phyloP scores from a whole-genome alignment of 257 asterid species.

The Linaria vulgaris region DNA sequence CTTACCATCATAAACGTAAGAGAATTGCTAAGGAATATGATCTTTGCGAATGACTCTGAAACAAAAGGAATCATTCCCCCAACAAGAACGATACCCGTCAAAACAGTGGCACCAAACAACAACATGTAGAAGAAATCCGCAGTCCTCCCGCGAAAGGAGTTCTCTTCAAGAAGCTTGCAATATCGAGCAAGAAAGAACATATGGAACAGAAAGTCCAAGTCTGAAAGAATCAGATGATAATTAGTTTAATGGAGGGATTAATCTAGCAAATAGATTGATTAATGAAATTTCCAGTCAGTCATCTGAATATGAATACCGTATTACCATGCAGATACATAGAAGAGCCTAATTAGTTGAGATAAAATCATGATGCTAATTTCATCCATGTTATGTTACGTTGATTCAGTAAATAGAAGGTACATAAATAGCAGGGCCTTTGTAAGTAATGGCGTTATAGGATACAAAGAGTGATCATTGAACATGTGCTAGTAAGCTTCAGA shows the following conservation, averaged over 20 bases:
- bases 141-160: conserved; percentile 92
- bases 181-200: conserved; percentile 99
- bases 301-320: too few species aligned
- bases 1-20: conserved; percentile 99
- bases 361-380: too few species aligned
- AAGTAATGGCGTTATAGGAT: too few species aligned
- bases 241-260: conserved; percentile 17
- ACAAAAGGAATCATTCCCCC: conserved; percentile 99
- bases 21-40: conserved; percentile 97
- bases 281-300: conserved; percentile 5
- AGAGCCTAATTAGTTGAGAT: too few species aligned
- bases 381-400: too few species aligned
- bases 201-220: conserved; percentile 96
- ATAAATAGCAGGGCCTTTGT: too few species aligned
- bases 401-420: too few species aligned
- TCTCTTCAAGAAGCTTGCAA: conserved; percentile 99
- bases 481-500: too few species aligned
- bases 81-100: conserved; percentile 85
- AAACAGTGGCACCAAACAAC: conserved; percentile 86
- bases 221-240: conserved; percentile 45
- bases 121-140: conserved; percentile 98
- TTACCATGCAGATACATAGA: too few species aligned
- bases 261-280: conserved; percentile 4
- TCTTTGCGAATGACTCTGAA: conserved; percentile 89
- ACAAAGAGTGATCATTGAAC: too few species aligned